Evolutionary conservation across 768 basidiomycete species (phyloP).

Genomic region (Suillus spraguei): DNA sequence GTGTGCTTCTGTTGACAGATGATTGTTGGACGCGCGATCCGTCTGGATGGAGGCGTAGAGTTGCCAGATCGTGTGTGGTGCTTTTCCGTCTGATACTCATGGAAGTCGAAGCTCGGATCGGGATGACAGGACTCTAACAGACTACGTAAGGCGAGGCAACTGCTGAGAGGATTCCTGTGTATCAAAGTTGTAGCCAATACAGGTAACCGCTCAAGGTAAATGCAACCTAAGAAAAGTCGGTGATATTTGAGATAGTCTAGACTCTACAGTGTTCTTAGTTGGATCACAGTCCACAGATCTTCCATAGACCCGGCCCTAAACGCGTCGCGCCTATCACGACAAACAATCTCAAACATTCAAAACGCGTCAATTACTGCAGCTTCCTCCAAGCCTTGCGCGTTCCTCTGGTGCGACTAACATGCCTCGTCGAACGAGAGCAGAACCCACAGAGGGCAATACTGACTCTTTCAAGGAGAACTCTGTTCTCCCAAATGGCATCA

Average conservation of each 20-base stretch:
- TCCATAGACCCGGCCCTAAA: slow-evolving; percentile 6
- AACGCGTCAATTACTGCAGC: slow-evolving; percentile 8
- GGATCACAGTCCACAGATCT: background rate
- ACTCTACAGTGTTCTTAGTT: background rate
- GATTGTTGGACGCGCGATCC: slow-evolving; percentile 59
- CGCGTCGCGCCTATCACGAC: slow-evolving; percentile 21
- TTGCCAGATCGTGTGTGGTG: slow-evolving; percentile 66
- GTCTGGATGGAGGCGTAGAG: slow-evolving; percentile 66
- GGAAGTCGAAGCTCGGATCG: background rate
- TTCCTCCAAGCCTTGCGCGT: background rate
- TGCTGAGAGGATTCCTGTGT: background rate
- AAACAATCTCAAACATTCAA: slow-evolving; percentile 6
- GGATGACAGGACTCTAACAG: background rate
- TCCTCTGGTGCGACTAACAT: slow-evolving; percentile 18
- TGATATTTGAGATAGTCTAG: background rate
- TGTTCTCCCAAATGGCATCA: background rate
- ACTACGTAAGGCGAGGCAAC: slow-evolving; percentile 3
- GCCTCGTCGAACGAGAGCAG: slow-evolving; percentile 31
- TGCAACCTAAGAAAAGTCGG: too few relatives aligned
- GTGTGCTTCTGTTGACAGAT: slow-evolving; percentile 35
- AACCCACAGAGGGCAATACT: slow-evolving; percentile 14
- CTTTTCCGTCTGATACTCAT: slow-evolving; percentile 41
- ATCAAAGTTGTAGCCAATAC: background rate
- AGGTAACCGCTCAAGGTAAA: too few relatives aligned
- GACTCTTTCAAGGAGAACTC: slow-evolving; percentile 38